Conservation (phyloP, 257 asterid genomes). For the Solanum peruvianum region DNA sequence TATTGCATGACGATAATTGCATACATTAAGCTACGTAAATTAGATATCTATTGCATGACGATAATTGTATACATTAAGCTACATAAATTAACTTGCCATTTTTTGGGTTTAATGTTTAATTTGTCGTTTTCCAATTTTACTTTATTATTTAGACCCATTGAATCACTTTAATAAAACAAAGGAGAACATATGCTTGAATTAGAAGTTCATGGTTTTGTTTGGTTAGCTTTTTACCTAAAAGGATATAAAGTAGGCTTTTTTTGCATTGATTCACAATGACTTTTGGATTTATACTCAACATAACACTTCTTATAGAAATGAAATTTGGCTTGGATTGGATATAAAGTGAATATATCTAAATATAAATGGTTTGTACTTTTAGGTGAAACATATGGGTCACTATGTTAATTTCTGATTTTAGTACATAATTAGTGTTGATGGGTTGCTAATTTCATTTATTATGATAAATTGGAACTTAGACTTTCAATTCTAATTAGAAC, state of each 20-base stretch:
- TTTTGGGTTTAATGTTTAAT: too few species aligned
- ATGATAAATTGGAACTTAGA: not conserved
- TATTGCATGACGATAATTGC: too few species aligned
- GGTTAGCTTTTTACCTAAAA: not conserved
- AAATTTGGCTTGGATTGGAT: not conserved
- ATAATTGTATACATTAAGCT: too few species aligned
- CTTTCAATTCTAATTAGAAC: not conserved
- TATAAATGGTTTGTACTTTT: not conserved
- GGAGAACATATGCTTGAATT: not conserved
- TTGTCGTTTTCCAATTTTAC: not conserved
- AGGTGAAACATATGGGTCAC: not conserved
- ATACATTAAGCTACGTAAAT: too few species aligned
- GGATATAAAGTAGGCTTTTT: not conserved
- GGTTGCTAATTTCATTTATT: not conserved
- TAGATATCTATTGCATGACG: too few species aligned
- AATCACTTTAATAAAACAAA: not conserved
- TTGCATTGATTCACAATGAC: not conserved
- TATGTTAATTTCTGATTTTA: not conserved
- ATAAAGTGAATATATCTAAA: not conserved
- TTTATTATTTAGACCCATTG: not conserved
- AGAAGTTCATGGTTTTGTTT: not conserved
- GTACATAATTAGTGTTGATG: not conserved
- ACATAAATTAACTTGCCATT: too few species aligned
- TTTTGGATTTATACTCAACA: not conserved
- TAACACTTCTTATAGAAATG: not conserved